Evolutionary conservation across 345 rosid species (phyloP).

Genomic region (Triadica sebifera): DNA sequence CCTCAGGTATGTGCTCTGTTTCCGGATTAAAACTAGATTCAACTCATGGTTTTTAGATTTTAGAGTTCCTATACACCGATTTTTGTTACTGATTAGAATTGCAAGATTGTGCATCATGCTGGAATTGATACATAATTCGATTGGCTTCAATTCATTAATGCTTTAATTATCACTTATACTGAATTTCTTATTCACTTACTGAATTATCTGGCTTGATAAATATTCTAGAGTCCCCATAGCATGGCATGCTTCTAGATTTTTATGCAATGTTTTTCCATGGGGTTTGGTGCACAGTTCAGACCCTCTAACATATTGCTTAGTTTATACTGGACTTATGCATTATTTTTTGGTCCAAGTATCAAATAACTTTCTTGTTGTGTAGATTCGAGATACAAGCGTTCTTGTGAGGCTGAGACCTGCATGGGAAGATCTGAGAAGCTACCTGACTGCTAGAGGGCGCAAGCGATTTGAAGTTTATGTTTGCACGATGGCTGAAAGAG

Average conservation of each 20-base stretch:
- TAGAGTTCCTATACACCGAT: not conserved
- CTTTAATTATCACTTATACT: not conserved
- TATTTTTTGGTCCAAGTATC: conserved; percentile 12
- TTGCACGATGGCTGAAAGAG: conserved; percentile 99
- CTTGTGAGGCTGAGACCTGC: conserved; percentile 99
- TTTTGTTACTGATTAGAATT: not conserved
- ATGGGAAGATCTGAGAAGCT: conserved; percentile 93
- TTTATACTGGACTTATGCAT: not conserved
- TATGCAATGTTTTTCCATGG: not conserved
- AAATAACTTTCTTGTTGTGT: not conserved
- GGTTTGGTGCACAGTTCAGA: conserved; percentile 1
- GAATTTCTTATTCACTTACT: not conserved
- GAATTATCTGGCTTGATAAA: not conserved
- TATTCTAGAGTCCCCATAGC: not conserved
- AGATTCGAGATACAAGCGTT: conserved; percentile 98
- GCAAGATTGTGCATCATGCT: conserved; percentile 1
- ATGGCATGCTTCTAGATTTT: conserved; percentile 1
- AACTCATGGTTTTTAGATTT: not conserved
- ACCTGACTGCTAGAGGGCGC: conserved; percentile 92
- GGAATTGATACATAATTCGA: not conserved
- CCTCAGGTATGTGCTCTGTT: conserved; percentile 60
- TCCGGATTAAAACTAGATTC: conserved; percentile 1
- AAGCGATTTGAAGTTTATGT: conserved; percentile 99
- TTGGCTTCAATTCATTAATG: not conserved
- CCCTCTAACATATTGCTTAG: not conserved